Conservation (phyloP, 2,329 filamentous ascomycete genomes). For the Aspergillus luchuensis region DNA sequence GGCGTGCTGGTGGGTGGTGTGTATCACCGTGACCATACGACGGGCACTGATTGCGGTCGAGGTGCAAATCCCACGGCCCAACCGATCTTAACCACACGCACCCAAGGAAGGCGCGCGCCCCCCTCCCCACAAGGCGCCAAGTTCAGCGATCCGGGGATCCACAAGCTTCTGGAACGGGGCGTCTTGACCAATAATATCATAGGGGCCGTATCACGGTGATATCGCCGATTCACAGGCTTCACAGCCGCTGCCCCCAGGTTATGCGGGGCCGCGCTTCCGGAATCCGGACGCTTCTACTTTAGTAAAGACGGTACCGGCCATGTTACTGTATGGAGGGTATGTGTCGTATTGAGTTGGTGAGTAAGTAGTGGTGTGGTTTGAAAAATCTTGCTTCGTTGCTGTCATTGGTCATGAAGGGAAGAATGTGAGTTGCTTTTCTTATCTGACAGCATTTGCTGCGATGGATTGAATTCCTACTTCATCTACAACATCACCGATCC, state of each 20-base stretch:
- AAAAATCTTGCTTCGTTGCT: no score
- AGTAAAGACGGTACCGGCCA: slow-evolving; percentile 5
- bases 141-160: slow-evolving; percentile 25
- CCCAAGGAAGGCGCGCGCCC: neutral
- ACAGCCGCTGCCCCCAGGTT: slow-evolving; percentile 22
- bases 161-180: slow-evolving; percentile 29
- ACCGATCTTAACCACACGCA: slow-evolving; percentile 16
- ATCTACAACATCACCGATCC: no score
- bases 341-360: neutral
- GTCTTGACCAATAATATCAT: slow-evolving; percentile 17
- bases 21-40: neutral
- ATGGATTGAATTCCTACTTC: neutral
- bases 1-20: neutral
- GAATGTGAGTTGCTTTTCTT: neutral
- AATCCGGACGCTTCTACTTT: slow-evolving; percentile 16
- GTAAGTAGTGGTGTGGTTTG: neutral
- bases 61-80: slow-evolving; percentile 14
- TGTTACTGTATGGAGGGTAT: neutral
- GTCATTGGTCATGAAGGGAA: no score
- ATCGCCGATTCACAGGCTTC: slow-evolving; percentile 22
- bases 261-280: slow-evolving; percentile 27
- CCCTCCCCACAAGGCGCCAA: slow-evolving; percentile 25
- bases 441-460: neutral
- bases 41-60: slow-evolving; percentile 4
- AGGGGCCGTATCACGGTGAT: slow-evolving; percentile 21